Percentiles rank a stretch among this genome's conserved stretches.
phyloP scores from a whole-genome alignment of 2,329 filamentous ascomycete species.

The Colletotrichum filicis region DNA sequence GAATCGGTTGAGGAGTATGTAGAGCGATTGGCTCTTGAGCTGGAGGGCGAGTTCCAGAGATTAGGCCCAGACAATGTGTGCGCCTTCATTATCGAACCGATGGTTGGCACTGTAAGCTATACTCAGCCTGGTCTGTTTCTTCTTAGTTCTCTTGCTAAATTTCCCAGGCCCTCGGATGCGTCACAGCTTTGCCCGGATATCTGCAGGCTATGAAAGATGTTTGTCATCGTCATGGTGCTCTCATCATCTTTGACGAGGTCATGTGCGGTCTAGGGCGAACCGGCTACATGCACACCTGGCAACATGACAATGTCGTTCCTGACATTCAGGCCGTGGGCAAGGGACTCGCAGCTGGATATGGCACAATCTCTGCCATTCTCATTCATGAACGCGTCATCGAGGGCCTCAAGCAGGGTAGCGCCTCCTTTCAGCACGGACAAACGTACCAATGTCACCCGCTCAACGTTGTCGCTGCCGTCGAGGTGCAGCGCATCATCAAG shows the following conservation, averaged over 20 bases:
- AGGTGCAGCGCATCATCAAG: conserved; percentile 57
- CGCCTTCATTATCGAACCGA: neutral
- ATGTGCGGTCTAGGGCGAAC: conserved; percentile 67
- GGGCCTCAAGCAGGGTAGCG: conserved; percentile 56
- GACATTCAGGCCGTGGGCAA: conserved; percentile 64
- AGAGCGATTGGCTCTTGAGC: neutral
- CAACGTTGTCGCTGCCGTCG: conserved; percentile 64
- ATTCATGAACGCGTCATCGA: conserved; percentile 56
- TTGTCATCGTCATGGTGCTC: conserved; percentile 65
- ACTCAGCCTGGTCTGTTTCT: neutral
- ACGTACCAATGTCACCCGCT: conserved; percentile 64
- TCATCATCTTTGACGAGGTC: conserved; percentile 69
- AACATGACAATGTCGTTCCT: conserved; percentile 57
- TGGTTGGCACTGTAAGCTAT: neutral
- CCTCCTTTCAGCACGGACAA: conserved; percentile 63
- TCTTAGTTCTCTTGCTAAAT: neutral
- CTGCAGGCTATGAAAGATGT: conserved; percentile 61
- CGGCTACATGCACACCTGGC: conserved; percentile 68
- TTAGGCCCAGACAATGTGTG: neutral
- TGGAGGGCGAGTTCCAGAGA: neutral
- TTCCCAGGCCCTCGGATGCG: neutral
- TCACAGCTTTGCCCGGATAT: conserved; percentile 53
- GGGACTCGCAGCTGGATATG: conserved; percentile 63
- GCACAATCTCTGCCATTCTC: conserved; percentile 59
- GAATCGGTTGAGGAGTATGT: neutral